Base-by-base conservation (phyloP, 352 stramenopile species). In the Pythium volutum region DNA sequence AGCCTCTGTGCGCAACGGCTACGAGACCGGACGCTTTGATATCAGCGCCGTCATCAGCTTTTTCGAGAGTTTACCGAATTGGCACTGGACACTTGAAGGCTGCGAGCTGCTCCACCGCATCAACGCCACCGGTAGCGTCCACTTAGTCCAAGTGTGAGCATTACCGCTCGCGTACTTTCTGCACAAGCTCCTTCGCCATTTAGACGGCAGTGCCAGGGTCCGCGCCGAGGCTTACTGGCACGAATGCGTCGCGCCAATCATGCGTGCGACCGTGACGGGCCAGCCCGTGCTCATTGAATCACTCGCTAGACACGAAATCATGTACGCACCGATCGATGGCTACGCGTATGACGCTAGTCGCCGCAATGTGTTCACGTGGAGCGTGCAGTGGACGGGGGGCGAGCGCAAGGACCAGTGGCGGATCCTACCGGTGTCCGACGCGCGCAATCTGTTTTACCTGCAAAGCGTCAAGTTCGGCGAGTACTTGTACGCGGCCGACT, bases 91-190 rank as follows among this genome's bases (percentile, higher is more conserved):
- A 53, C 64, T 89, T 12, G 79, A 89, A 49, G 81, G 81, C 15
- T 89, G 79, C 55, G 66, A 71, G n/a, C 69, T 91, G 61, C 67
- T 91, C 27, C 71, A 91, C 49, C 70, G 65, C 39, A 75, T 91
- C 34, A 76, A 84, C 52, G 70, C 64, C 25, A 67, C 73, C 36
- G 60, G 64, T 5, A 71, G 59, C 33, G 68, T 59, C 20, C 70
- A 60, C 20, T 62, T 66, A 0, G 67, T 72, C 34, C 75, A 84
- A 66, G 75, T 87, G 46, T 79, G 78, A 4, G 73, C 76, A 50
- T 58, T 91, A 10, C 79, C 79, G 51, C 64, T 91, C 16, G 81
- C 81, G 14, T 89, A 84, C 62, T 91, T 89, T 51, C 65, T 91
- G 8, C 61, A 84, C 15, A 83, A 85, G 52, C 61, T 91, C 11